phyloP scores from a whole-genome alignment of 805 yeast species.

The Sporopachydermia quercuum region DNA sequence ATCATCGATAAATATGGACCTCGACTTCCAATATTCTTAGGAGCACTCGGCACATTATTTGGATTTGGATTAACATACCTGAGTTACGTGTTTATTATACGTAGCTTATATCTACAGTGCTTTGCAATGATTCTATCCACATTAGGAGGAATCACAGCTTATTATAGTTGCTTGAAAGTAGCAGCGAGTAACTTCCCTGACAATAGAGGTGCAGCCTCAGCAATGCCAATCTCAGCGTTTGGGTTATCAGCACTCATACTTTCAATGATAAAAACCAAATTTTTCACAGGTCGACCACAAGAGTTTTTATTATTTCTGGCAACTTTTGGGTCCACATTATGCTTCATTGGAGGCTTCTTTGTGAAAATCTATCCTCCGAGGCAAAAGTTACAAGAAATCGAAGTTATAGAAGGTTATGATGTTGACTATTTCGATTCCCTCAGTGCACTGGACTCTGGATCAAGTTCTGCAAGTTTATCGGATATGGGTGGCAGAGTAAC shows the following conservation, averaged over 20 bases:
- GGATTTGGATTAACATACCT: constrained; percentile 1
- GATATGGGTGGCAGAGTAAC: background rate
- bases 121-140: background rate
- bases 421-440: background rate
- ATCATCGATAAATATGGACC: background rate
- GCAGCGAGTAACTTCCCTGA: constrained; percentile 53
- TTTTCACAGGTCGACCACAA: constrained; percentile 37
- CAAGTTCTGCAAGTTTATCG: background rate
- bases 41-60: background rate
- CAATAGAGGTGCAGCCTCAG: constrained; percentile 56
- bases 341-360: constrained; percentile 31
- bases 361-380: constrained; percentile 14
- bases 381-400: background rate
- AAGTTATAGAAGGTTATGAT: background rate
- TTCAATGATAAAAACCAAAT: constrained; percentile 38
- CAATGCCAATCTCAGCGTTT: constrained; percentile 51
- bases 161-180: constrained; percentile 26
- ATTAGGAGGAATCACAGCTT: background rate
- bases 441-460: background rate
- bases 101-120: background rate
- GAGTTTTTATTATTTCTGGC: constrained; percentile 43
- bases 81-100: background rate
- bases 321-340: constrained; percentile 31
- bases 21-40: background rate
- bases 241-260: constrained; percentile 60